Evolutionary conservation across 2,329 filamentous ascomycete genomes (phyloP), one percentile per base, ranked within the genome.

Genomic region (Tricladium varicosporioides): DNA sequence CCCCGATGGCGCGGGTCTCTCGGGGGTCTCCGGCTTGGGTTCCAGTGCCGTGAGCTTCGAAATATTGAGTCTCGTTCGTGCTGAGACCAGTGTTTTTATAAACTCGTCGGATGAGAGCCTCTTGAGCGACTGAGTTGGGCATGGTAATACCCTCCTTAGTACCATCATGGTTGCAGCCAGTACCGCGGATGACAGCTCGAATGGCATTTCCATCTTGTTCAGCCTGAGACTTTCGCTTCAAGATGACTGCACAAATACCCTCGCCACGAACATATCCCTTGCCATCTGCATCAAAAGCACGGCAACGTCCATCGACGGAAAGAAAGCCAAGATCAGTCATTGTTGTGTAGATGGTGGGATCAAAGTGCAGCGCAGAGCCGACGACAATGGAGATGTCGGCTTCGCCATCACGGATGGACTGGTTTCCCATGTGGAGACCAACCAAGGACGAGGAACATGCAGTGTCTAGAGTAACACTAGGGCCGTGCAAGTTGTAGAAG

Each of bases 241-340:
- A 65, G 3, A 86, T 63, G 1, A 88, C 68, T 9, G 81, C 75
- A 0, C 77, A 82, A 16, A 82, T 73, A 0, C 84, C 85, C 63
- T 88, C 85, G 1, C 83, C 85, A 36, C 84, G 75, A 0, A 79
- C 83, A 63, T 88, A 88, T 0, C 85, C 85, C 56, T 83, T 79
- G 15, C 82, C 85, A 1, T 85, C 2, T 78, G 78, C 57, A 76
- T 60, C 18, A 16, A 60, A 42, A 5, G 46, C 15, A 44, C 55
- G 10, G 11, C 44, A 33, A n/a, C 48, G 51, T 14, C 31, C 50
- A 47, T 40, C 51, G 40, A 22, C 31, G 19, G 43, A 51, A 15
- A 54, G 14, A 15, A 48, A 19, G 13, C 50, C 42, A 14, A 58
- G 40, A 47, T 48, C 32, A 2, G 78, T 78, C 58, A 77, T 80